A percentile compares a stretch with the other conserved stretches of the same genome.
Conservation (phyloP, 176 grass and related monocot species). For the Pontederia crassipes region DNA sequence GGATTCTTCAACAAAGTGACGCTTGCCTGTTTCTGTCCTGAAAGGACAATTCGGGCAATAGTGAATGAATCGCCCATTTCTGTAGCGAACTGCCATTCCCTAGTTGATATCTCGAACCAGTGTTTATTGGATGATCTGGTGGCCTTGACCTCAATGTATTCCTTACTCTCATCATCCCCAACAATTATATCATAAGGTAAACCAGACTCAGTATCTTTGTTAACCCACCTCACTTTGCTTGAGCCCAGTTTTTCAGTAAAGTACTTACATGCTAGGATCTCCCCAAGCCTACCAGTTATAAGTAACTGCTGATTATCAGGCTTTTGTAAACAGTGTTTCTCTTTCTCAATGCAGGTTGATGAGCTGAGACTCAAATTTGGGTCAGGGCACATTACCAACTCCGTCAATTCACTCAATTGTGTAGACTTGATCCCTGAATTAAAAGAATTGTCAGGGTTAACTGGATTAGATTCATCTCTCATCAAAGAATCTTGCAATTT, state of each 20-base stretch:
- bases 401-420: constrained; percentile 23
- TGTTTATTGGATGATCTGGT: constrained; percentile 53
- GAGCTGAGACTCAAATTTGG: constrained; percentile 21
- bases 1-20: constrained; percentile 57
- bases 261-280: constrained; percentile 53
- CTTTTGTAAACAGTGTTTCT: constrained; percentile 9
- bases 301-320: constrained; percentile 28
- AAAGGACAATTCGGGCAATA: constrained; percentile 63
- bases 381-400: constrained; percentile 20
- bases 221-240: constrained; percentile 65
- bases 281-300: constrained; percentile 58
- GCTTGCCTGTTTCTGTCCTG: constrained; percentile 33
- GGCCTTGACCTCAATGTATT: constrained; percentile 88
- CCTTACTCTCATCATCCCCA: constrained; percentile 23
- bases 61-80: constrained; percentile 56
- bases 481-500: constrained; percentile 22
- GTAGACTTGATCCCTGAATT: constrained; percentile 22
- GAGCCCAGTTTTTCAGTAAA: constrained; percentile 42
- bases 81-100: constrained; percentile 80
- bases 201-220: constrained; percentile 55
- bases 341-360: constrained; percentile 10
- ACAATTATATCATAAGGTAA: constrained; percentile 78
- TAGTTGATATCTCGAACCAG: constrained; percentile 67
- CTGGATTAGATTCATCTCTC: constrained; percentile 22
- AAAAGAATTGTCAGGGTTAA: constrained; percentile 25